Evolutionary conservation across 495 filamentous ascomycete species (phyloP).

Genomic region (Podospora fimiseda): DNA sequence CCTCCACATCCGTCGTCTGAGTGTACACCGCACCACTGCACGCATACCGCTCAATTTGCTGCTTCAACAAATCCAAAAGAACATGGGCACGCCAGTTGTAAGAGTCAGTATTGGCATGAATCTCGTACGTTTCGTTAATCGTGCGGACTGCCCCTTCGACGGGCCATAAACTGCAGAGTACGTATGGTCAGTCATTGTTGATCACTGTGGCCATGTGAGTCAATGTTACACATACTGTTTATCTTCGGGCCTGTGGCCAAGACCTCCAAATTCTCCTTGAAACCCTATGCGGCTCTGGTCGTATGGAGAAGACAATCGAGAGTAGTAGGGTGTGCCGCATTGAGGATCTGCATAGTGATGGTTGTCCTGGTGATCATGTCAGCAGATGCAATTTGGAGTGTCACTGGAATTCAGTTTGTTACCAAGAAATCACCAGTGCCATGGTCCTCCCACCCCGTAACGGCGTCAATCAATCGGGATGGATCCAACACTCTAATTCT

Average conservation of each 20-base stretch:
- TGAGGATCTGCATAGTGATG: conserved; percentile 67
- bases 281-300: conserved; percentile 55
- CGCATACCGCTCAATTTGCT: conserved; percentile 49
- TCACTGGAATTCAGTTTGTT: background rate
- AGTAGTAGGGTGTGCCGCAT: conserved; percentile 61
- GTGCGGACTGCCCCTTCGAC: conserved; percentile 45
- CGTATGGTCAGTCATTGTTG: conserved; percentile 26
- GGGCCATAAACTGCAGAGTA: conserved; percentile 47
- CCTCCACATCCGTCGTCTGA: conserved; percentile 67
- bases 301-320: conserved; percentile 47
- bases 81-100: conserved; percentile 59
- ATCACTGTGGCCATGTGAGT: too few relatives aligned
- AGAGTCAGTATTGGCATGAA: conserved; percentile 47
- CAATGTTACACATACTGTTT: conserved; percentile 31
- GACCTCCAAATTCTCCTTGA: conserved; percentile 64
- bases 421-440: conserved; percentile 53
- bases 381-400: too few relatives aligned
- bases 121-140: conserved; percentile 62
- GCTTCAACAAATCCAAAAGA: conserved; percentile 48
- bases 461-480: conserved; percentile 53
- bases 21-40: conserved; percentile 59
- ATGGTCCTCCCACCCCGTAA: conserved; percentile 56
- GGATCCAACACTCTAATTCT: conserved; percentile 51
- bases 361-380: conserved; percentile 44
- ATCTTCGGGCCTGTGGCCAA: conserved; percentile 54